These are phyloP conservation scores for Amylostereum areolatum DNA, from an alignment of 1,284 basidiomycete species.

Conservation along the genomic window DNA sequence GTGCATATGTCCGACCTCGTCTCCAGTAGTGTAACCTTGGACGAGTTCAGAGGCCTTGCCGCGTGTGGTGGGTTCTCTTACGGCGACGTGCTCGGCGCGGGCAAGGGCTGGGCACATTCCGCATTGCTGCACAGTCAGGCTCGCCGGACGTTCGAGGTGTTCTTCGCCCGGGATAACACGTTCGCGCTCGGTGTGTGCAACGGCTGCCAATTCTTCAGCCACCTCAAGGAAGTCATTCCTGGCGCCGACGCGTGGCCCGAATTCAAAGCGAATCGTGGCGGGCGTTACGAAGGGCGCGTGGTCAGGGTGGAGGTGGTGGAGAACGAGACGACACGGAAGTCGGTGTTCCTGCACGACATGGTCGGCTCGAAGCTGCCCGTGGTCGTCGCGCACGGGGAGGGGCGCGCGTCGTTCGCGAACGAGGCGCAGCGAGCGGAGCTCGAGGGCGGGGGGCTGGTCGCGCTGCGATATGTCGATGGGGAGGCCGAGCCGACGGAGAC, in stretches of 20 bases:
- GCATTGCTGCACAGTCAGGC: conserved; percentile 78
- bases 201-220: conserved; percentile 94
- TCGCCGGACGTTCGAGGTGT: conserved; percentile 69
- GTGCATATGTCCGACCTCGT: conserved; percentile 99
- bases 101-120: conserved; percentile 96
- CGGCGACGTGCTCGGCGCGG: conserved; percentile 96
- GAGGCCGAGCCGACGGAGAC: conserved; percentile 58
- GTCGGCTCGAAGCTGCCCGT: conserved; percentile 83
- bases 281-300: conserved; percentile 88
- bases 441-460: conserved; percentile 49
- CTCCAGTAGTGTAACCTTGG: conserved; percentile 57
- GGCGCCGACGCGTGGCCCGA: conserved; percentile 85
- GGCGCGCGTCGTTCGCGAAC: conserved; percentile 68
- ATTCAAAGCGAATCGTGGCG: conserved; percentile 87
- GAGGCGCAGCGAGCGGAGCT: conserved; percentile 37
- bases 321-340: conserved; percentile 45
- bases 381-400: conserved; percentile 95
- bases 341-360: conserved; percentile 90
- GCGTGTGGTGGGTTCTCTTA: conserved; percentile 99
- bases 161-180: conserved; percentile 78
- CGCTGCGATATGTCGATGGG: conserved; percentile 75
- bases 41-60: conserved; percentile 79
- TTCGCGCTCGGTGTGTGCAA: conserved; percentile 97
- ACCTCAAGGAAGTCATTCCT: conserved; percentile 83
- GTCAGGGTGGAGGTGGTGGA: conserved; percentile 75